Base-by-base conservation (phyloP, 371 early-diverging fungal genomes). In the Batrachochytrium dendrobatidis region DNA sequence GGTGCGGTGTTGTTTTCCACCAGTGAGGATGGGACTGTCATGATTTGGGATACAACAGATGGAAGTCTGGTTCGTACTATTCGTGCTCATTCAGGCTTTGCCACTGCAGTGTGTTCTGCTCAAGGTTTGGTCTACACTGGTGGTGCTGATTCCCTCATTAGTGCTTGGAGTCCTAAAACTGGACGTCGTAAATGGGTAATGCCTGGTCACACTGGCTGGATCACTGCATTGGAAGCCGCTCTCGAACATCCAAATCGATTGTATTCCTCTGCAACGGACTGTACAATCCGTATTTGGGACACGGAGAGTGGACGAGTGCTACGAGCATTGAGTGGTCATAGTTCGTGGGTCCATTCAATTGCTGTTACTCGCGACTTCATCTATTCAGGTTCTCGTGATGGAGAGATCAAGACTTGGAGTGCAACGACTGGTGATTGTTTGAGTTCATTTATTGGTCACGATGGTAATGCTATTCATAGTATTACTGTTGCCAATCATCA, bases 371-470 rank as follows among this genome's bases (percentile, higher is more conserved):
- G 64, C 43, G 66, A 63, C 31, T 61, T 66, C 8, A 65, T 95
- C 59, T 83, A 91, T 59, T 88, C 91, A 0, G 90, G 90, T 5
- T 85, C 91, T 20, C 70, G 90, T 25, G 98, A 97, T 67, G 91
- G 91, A 63, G 90, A 94, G 0, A 85, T 98, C 68, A 85, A 88
- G 53, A 75, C 92, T 22, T 90, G 94, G 90, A 86, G 90, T 65
- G 73, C 88, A 43, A 71, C 71, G 26, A 83, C 87, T n/a, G 89
- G 93, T 17, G 72, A 83, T 44, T 90, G 91, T 48, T 64, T 92
- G 1, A 81, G 86, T 39, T 90, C 92, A 0, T 66, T 93, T 46
- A 84, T 86, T 70, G 91, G 92, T 0, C 92, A 94, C 10, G 87
- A 89, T 57, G 49, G 48, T 34, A 35, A 49, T 17, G 92, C 90